These are phyloP conservation scores for Volvariella surrecta DNA, from an alignment of 1,284 basidiomycete species.

Conservation along the genomic window DNA sequence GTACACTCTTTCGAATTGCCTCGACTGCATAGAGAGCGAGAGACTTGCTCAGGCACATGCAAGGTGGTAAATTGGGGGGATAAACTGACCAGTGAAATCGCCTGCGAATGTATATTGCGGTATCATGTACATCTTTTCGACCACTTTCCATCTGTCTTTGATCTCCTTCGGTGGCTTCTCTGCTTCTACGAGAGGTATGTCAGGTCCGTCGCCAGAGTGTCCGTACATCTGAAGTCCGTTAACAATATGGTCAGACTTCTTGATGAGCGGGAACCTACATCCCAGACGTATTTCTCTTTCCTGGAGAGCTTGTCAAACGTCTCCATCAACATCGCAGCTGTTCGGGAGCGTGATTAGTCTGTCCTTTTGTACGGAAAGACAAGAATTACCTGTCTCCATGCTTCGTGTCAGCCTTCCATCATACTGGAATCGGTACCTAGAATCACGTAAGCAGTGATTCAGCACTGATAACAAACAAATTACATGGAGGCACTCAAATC, in stretches of 20 bases:
- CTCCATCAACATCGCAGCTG: constrained; percentile 66
- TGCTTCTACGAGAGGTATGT: constrained; percentile 42
- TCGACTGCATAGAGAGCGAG: constrained; percentile 33
- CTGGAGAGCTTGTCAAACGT: constrained; percentile 51
- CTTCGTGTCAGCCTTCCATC: constrained; percentile 55
- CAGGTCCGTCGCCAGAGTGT: constrained; percentile 56
- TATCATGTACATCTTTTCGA: constrained; percentile 60
- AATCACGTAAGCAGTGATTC: constrained; percentile 2
- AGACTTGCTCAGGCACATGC: no score
- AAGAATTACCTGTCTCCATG: constrained; percentile 47
- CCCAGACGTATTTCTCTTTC: constrained; percentile 66
- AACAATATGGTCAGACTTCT: background rate
- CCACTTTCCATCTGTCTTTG: constrained; percentile 53
- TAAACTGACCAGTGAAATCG: constrained; percentile 47
- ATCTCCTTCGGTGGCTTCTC: constrained; percentile 40
- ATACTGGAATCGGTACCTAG: constrained; percentile 63
- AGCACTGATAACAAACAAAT: constrained; percentile 6
- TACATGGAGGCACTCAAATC: constrained; percentile 66
- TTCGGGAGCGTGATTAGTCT: background rate
- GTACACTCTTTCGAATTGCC: constrained; percentile 52
- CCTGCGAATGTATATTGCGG: constrained; percentile 62
- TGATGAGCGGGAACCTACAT: constrained; percentile 33
- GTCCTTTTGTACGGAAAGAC: background rate
- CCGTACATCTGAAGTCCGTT: constrained; percentile 40
- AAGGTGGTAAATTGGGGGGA: background rate